phyloP scores from a whole-genome alignment of 177 flowering plant genomes.

The Vitis hybrid region DNA sequence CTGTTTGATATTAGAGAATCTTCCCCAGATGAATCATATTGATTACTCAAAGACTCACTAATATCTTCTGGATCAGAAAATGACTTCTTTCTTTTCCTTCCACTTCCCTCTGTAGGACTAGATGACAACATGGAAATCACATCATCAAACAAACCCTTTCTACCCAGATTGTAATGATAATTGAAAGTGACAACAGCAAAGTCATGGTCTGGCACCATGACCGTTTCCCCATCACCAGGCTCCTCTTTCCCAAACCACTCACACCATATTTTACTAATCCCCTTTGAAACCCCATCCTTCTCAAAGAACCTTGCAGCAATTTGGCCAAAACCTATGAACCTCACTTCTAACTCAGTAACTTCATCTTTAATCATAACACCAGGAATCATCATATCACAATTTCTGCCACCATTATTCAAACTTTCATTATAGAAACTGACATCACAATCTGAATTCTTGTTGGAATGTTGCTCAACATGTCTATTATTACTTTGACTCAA shows the following conservation, averaged over 20 bases:
- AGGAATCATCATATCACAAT: slow-evolving; percentile 47
- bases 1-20: slow-evolving; percentile 35
- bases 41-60: slow-evolving; percentile 37
- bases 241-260: slow-evolving; percentile 73
- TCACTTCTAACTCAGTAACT: slow-evolving; percentile 46
- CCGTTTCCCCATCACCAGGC: slow-evolving; percentile 21
- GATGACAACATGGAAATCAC: slow-evolving; percentile 33
- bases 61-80: slow-evolving; percentile 75
- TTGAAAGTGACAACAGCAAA: slow-evolving; percentile 67
- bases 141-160: slow-evolving; percentile 49
- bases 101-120: slow-evolving; percentile 22
- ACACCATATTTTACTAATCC: slow-evolving; percentile 78
- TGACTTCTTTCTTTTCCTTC: slow-evolving; percentile 50
- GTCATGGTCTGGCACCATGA: slow-evolving; percentile 49
- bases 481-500: neutral
- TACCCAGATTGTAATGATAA: slow-evolving; percentile 61
- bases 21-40: slow-evolving; percentile 52
- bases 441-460: slow-evolving; percentile 7
- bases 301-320: slow-evolving; percentile 57
- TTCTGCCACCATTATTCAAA: slow-evolving; percentile 12
- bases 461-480: neutral
- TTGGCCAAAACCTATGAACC: slow-evolving; percentile 60
- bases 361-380: slow-evolving; percentile 54
- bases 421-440: slow-evolving; percentile 5
- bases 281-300: slow-evolving; percentile 27